These are phyloP conservation scores for Penicillium dipodomyicola DNA, from an alignment of 495 filamentous ascomycete genomes.

Conservation along the genomic window DNA sequence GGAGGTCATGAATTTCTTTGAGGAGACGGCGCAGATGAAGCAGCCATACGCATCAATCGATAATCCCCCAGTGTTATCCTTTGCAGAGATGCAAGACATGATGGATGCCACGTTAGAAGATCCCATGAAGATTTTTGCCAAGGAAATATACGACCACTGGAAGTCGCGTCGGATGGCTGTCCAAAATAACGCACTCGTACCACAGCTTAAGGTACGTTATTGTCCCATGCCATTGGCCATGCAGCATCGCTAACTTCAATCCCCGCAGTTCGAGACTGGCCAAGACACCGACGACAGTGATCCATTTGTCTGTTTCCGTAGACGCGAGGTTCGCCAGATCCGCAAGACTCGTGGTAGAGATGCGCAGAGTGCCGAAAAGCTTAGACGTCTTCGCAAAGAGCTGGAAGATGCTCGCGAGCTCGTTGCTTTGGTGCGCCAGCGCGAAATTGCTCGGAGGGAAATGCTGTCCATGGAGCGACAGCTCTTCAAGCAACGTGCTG, in stretches of 20 bases:
- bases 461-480: slow-evolving; percentile 67
- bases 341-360: slow-evolving; percentile 93
- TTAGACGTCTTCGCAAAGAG: slow-evolving; percentile 87
- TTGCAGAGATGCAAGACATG: slow-evolving; percentile 73
- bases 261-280: slow-evolving; percentile 74
- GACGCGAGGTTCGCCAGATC: slow-evolving; percentile 89
- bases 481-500: slow-evolving; percentile 76
- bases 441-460: slow-evolving; percentile 76
- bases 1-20: slow-evolving; percentile 90
- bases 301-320: slow-evolving; percentile 97
- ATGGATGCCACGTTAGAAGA: slow-evolving; percentile 71
- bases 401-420: slow-evolving; percentile 85
- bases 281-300: slow-evolving; percentile 93
- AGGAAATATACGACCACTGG: slow-evolving; percentile 91
- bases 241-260: slow-evolving; percentile 24
- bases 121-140: slow-evolving; percentile 68
- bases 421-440: slow-evolving; percentile 68
- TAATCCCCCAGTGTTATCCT: slow-evolving; percentile 72
- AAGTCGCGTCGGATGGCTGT: slow-evolving; percentile 62
- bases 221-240: background rate
- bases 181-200: slow-evolving; percentile 67
- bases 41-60: slow-evolving; percentile 89
- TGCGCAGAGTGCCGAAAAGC: slow-evolving; percentile 88
- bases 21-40: slow-evolving; percentile 74
- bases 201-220: slow-evolving; percentile 64